A percentile compares a stretch with the other conserved stretches of the same genome.
Evolutionary conservation across 169 alveolate species (phyloP).

Genomic region (Plasmodium sp.): DNA sequence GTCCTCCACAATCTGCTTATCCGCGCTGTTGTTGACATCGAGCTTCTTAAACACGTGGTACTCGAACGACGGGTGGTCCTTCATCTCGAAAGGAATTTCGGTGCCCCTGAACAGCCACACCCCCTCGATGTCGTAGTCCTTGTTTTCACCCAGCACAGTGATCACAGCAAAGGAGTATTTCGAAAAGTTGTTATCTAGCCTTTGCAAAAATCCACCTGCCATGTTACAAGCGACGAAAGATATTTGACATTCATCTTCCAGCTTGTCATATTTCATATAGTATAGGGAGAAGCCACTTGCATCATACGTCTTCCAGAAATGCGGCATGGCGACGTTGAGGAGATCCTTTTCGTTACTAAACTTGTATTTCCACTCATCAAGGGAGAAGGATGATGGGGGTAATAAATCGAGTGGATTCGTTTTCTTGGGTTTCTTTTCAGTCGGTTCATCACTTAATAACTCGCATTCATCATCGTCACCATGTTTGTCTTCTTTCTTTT

Average conservation of each 20-base stretch:
- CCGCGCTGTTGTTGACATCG: conserved; percentile 86
- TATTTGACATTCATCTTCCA: conserved; percentile 94
- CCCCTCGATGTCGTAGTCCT: conserved; percentile 94
- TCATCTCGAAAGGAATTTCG: conserved; percentile 92
- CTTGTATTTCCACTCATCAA: conserved; percentile 96
- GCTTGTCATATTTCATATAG: conserved; percentile 94
- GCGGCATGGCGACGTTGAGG: conserved; percentile 90
- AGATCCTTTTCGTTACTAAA: conserved; percentile 93
- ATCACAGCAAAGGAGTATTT: conserved; percentile 95
- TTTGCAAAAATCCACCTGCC: conserved; percentile 95
- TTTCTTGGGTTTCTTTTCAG: conserved; percentile 83
- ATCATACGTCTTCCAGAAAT: conserved; percentile 92
- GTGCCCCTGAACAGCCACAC: conserved; percentile 97
- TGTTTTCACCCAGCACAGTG: conserved; percentile 94
- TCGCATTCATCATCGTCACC: conserved; percentile 15
- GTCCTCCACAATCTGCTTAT: conserved; percentile 91
- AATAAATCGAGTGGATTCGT: conserved; percentile 88
- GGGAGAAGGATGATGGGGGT: conserved; percentile 91
- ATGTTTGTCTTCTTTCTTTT: conserved; percentile 44
- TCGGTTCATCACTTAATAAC: conserved; percentile 71
- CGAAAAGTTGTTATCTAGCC: conserved; percentile 93
- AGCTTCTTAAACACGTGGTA: conserved; percentile 91
- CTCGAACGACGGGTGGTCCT: conserved; percentile 97
- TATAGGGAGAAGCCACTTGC: conserved; percentile 93
- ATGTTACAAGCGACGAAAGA: conserved; percentile 92